Percentiles rank a stretch among this genome's conserved stretches.
Conservation (phyloP, 176 grass and related monocot genomes). For the Hordeum vulgare region MorexV3_pseudomolecules_assembly NC_058524.1:178544804-178545303, state of each 20-base stretch:
- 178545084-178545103: slow-evolving; percentile 4
- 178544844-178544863: background rate
- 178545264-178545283: background rate
- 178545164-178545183: background rate
- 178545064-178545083: slow-evolving; percentile 51
- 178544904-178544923: background rate
- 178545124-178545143: background rate
- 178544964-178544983: slow-evolving; percentile 1
- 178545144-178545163: background rate
- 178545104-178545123: background rate
- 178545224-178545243: slow-evolving; percentile 11
- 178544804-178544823: background rate
- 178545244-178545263: background rate
- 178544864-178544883: background rate
- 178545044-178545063: background rate
- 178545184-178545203: background rate
- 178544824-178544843: too few species aligned
- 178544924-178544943: background rate
- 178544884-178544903: background rate
- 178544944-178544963: background rate
- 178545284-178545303: background rate
- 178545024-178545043: background rate
- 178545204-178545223: background rate
- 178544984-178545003: slow-evolving; percentile 30
- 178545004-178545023: background rate